Base-by-base conservation (phyloP, 2,329 filamentous ascomycete genomes). In the Cryphonectria nitschkei region DNA sequence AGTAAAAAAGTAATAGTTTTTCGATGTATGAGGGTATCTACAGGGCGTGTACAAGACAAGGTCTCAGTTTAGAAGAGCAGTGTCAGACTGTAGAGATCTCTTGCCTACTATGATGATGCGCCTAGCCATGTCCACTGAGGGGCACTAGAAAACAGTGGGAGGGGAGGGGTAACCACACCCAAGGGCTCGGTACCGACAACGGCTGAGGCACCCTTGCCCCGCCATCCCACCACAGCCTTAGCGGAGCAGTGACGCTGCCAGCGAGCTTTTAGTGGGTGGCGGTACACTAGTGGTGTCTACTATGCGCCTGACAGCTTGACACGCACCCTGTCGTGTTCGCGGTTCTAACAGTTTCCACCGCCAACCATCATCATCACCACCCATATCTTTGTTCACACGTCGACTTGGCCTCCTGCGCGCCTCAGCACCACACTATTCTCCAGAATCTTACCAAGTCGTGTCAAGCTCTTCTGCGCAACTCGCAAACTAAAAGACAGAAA, bases 341-440 rank as follows among this genome's bases (percentile, higher is more conserved):
- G 73, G 64, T 77, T 77, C 76, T n/a, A 76, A 71, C 26, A 50
- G 74, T 69, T 77, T 77, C 75, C 68, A 75, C 50, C 41, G 26
- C 19, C 41, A 13, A 52, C 43, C 41, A 65, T n/a, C 63, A 26
- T 34, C 63, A 46, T 6, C 16, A 50, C 46, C 46, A n/a, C 46
- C 19, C 46, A n/a, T 11, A 46, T 46, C 9, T 41, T 19, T 14
- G 52, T 65, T 29, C 46, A 65, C 43, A 22, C 41, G 26, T n/a
- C 22, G 29, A 50, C 26, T 6, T 13, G 41, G 2, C 39, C 62
- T n/a, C 22, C 41, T 46, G 3, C 62, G 37, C 37, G 37, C 37
- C 7, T 9, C n/a, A 26, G 5, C 26, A 43, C 41, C 54, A 32
- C 54, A 1, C 54, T 3, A 4, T 50, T 50, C 46, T 50, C 54